A percentile compares a stretch with the other conserved stretches of the same genome.
Evolutionary conservation across 805 yeast genomes (phyloP).

Genomic region (Wickerhamomyces pijperi): DNA sequence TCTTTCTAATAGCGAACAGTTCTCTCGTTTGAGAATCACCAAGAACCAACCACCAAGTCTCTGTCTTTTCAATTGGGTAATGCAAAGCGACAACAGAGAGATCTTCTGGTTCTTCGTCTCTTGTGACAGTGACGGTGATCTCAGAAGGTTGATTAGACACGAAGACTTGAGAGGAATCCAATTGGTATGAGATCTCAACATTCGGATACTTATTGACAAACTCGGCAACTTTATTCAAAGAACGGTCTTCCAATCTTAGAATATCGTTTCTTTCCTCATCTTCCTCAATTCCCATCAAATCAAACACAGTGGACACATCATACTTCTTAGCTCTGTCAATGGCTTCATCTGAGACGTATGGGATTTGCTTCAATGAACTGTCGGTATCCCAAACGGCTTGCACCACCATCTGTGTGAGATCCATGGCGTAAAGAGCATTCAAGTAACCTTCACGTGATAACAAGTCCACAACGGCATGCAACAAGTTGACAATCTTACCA

Average conservation of each 20-base stretch:
- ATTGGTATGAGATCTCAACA: slow-evolving; percentile 51
- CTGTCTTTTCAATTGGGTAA: slow-evolving; percentile 51
- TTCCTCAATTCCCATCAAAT: slow-evolving; percentile 67
- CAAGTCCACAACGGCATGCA: slow-evolving; percentile 64
- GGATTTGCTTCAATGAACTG: slow-evolving; percentile 71
- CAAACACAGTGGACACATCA: slow-evolving; percentile 64
- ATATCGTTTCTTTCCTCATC: slow-evolving; percentile 57
- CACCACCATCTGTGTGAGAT: slow-evolving; percentile 74
- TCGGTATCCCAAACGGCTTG: slow-evolving; percentile 84
- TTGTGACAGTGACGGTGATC: slow-evolving; percentile 37
- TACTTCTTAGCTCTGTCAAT: slow-evolving; percentile 41
- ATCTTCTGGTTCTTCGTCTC: slow-evolving; percentile 76
- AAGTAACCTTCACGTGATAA: slow-evolving; percentile 72
- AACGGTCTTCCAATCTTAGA: slow-evolving; percentile 38
- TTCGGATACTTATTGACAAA: slow-evolving; percentile 89
- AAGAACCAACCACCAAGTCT: slow-evolving; percentile 81
- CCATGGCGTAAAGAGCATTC: slow-evolving; percentile 76
- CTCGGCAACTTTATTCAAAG: slow-evolving; percentile 60
- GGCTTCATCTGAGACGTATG: slow-evolving; percentile 44
- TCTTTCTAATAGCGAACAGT: slow-evolving; percentile 63
- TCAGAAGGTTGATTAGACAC: slow-evolving; percentile 35
- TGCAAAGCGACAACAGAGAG: slow-evolving; percentile 44
- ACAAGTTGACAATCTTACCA: slow-evolving; percentile 33
- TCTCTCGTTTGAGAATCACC: slow-evolving; percentile 55
- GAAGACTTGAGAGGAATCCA: slow-evolving; percentile 31